These are phyloP conservation scores for Emmonsiellopsis sp. DNA, from an alignment of 2,329 filamentous ascomycete species.

Conservation along the genomic window DNA sequence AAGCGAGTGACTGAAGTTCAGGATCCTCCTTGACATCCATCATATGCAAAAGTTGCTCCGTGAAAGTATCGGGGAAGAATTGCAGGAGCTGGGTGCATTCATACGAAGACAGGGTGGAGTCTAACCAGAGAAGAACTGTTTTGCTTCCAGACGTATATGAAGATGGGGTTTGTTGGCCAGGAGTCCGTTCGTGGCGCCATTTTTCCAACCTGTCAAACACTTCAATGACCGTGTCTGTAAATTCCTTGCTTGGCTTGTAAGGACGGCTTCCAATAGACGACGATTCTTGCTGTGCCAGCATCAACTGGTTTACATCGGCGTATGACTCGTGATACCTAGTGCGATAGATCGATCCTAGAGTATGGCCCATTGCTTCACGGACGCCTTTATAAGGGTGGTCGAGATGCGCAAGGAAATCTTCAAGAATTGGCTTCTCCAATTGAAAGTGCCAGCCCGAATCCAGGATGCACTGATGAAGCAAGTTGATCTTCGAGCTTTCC, in stretches of 20 bases:
- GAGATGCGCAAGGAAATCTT: constrained; percentile 82
- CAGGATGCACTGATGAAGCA: constrained; percentile 78
- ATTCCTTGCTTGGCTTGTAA: constrained; percentile 69
- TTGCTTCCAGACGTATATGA: constrained; percentile 94
- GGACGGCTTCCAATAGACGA: constrained; percentile 79
- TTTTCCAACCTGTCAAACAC: constrained; percentile 72
- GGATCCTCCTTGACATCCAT: constrained; percentile 99
- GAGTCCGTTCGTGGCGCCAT: constrained; percentile 75
- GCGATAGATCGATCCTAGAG: constrained; percentile 78
- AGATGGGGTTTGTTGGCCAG: constrained; percentile 86
- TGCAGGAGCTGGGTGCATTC: constrained; percentile 84
- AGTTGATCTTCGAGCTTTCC: constrained; percentile 89
- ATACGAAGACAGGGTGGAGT: constrained; percentile 79
- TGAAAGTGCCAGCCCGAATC: constrained; percentile 96
- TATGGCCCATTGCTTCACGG: constrained; percentile 84
- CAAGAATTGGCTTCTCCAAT: constrained; percentile 72
- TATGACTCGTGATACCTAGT: constrained; percentile 94
- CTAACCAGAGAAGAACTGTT: constrained; percentile 90
- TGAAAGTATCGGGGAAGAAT: constrained; percentile 84
- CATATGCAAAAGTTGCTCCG: constrained; percentile 93
- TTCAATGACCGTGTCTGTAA: constrained; percentile 58
- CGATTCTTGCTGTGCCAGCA: constrained; percentile 66
- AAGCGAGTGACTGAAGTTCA: constrained; percentile 86
- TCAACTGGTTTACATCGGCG: constrained; percentile 62
- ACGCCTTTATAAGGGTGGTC: constrained; percentile 98